A percentile compares a stretch with the other conserved stretches of the same genome.
These are phyloP conservation scores for Kickxella alabastrina DNA, from an alignment of 192 early-diverging fungal species.

Conservation along the genomic window DNA sequence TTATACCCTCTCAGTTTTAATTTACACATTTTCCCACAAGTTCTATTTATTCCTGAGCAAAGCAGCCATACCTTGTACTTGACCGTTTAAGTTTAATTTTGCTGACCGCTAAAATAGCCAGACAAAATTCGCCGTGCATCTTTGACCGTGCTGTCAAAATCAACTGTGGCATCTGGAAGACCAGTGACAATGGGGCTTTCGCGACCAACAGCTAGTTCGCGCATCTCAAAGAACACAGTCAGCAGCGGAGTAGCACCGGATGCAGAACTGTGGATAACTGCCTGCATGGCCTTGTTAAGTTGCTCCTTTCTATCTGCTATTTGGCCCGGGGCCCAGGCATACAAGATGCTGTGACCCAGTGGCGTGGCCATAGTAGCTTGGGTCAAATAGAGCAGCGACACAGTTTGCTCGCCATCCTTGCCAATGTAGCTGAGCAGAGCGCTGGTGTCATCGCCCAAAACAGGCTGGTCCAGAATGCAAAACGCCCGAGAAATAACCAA, in stretches of 20 bases:
- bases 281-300: constrained; percentile 10
- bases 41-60: too few relatives aligned
- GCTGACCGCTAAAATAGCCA: not conserved
- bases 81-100: too few relatives aligned
- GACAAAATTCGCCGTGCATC: constrained; percentile 6
- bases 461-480: constrained; percentile 44
- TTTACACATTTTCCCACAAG: too few relatives aligned
- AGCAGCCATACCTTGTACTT: too few relatives aligned
- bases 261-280: not conserved
- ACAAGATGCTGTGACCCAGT: constrained; percentile 14
- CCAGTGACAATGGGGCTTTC: constrained; percentile 5
- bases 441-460: constrained; percentile 33
- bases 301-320: constrained; percentile 2
- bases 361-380: constrained; percentile 28
- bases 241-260: constrained; percentile 8
- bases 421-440: constrained; percentile 14
- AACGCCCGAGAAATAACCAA: constrained; percentile 47
- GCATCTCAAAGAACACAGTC: constrained; percentile 13
- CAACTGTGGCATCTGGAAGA: constrained; percentile 11
- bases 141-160: constrained; percentile 21
- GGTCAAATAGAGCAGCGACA: constrained; percentile 37
- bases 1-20: too few relatives aligned
- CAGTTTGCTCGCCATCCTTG: not conserved
- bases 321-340: constrained; percentile 20
- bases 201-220: constrained; percentile 4